Evolutionary conservation across 768 basidiomycete genomes (phyloP).

Genomic region (Lanmaoa pseudosensibilis): DNA sequence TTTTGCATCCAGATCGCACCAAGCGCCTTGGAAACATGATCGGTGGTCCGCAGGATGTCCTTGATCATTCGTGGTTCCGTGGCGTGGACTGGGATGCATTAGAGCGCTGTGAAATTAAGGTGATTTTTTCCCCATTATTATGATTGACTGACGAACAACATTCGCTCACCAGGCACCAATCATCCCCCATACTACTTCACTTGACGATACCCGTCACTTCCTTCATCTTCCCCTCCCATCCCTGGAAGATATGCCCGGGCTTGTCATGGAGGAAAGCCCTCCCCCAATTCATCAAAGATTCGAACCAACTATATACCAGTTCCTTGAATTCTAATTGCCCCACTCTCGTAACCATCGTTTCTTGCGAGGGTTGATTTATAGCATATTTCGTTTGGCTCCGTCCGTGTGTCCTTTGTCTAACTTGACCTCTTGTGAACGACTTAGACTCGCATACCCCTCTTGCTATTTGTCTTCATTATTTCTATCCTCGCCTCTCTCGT

Average conservation of each 20-base stretch:
- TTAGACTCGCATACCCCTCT: conserved; percentile 10
- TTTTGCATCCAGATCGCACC: conserved; percentile 88
- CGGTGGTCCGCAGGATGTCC: conserved; percentile 87
- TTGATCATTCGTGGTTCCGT: conserved; percentile 92
- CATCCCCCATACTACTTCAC: conserved; percentile 74
- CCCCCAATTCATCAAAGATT: conserved; percentile 61
- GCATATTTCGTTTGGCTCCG: conserved; percentile 20
- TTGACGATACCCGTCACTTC: conserved; percentile 87
- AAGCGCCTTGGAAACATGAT: conserved; percentile 92
- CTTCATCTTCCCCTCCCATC: conserved; percentile 75
- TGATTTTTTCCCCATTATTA: conserved; percentile 37
- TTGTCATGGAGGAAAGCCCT: conserved; percentile 61
- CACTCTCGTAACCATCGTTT: conserved; percentile 6
- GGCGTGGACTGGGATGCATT: conserved; percentile 92
- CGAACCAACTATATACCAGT: conserved; percentile 68
- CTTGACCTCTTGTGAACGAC: background rate
- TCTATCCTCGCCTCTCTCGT: conserved; percentile 11
- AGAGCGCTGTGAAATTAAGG: conserved; percentile 83
- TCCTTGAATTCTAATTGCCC: conserved; percentile 66
- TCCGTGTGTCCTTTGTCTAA: conserved; percentile 3
- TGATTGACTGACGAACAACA: background rate
- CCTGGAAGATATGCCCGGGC: conserved; percentile 77
- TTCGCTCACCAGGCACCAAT: conserved; percentile 68
- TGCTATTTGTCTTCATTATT: background rate
- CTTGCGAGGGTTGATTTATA: conserved; percentile 25